Percentiles rank a stretch among this genome's conserved stretches.
Evolutionary conservation across 768 basidiomycete genomes (phyloP).

Genomic region (Thelephora aurantiotincta): DNA sequence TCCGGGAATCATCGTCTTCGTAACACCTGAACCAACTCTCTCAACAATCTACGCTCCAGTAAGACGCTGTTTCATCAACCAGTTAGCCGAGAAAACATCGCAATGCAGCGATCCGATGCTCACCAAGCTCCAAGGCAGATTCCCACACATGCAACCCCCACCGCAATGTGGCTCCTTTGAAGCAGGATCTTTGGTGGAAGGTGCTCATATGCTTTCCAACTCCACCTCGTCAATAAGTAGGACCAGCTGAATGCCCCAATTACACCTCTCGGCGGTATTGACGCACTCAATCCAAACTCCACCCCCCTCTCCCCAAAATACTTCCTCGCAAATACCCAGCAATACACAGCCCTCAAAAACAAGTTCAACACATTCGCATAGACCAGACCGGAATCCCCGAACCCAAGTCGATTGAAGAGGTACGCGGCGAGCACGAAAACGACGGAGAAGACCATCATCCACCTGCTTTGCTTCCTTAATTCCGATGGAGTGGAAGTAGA

Average conservation of each 20-base stretch:
- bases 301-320: slow-evolving; percentile 27
- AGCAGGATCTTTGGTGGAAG: slow-evolving; percentile 10
- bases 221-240: slow-evolving; percentile 12
- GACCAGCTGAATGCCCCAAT: slow-evolving; percentile 13
- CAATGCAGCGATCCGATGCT: not conserved
- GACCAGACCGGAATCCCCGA: slow-evolving; percentile 59
- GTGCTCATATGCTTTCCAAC: slow-evolving; percentile 8
- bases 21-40: not conserved
- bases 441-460: slow-evolving; percentile 69
- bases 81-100: not conserved
- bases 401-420: slow-evolving; percentile 26
- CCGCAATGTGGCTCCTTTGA: slow-evolving; percentile 14
- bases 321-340: slow-evolving; percentile 28
- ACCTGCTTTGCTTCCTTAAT: slow-evolving; percentile 59
- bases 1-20: not conserved
- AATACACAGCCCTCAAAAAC: slow-evolving; percentile 46
- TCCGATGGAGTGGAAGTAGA: slow-evolving; percentile 58
- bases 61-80: not conserved
- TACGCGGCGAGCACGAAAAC: slow-evolving; percentile 48
- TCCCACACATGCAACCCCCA: slow-evolving; percentile 12
- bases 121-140: slow-evolving; percentile 15
- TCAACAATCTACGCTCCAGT: not conserved
- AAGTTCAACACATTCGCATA: slow-evolving; percentile 67
- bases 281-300: slow-evolving; percentile 10
- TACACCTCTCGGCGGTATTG: slow-evolving; percentile 14